Evolutionary conservation across 2,329 filamentous ascomycete species (phyloP), one percentile per base, ranked within the genome.

Genomic region (Phyllosticta ampelicida): DNA sequence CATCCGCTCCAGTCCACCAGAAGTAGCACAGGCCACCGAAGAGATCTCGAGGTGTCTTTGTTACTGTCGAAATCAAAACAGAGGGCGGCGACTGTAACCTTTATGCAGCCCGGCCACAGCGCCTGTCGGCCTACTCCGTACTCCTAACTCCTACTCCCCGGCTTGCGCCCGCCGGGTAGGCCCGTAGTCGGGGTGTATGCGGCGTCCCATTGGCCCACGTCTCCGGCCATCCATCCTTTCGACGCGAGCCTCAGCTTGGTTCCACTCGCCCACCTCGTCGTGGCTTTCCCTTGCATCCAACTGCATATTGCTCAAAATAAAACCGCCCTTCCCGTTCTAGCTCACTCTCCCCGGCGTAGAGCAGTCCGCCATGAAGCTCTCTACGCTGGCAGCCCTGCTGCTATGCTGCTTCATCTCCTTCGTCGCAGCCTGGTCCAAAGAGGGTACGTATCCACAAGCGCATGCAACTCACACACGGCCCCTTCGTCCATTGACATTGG

Each of bases 381-480:
- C 82, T 60, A 67, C 73, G 61, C 75, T 85, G 65, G 75, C 88
- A 65, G 80, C 86, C 56, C 67, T 92, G 64, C 79, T 88, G 72
- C 80, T 92, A 61, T 82, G 83, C 75, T 74, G 86, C 65, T 74
- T 90, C 63, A 81, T 81, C 61, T 79, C 84, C 48, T 73, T 91
- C 62, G 82, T 82, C 60, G 81, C 84, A 54, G 89, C 89, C 52
- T 96, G 90, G 89, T 84, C 83, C 59, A 94, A 94, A 74, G 89
- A 95, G 80, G 89, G 89, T 87, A 74, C 65, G 77, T 71, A 13
- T 19, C 20, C 6, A 48, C 50, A 11, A 54, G 26, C 53, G 50
- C 50, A 53, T 44, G 13, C 29, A 28, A 26, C 9, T 29, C 51
- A 9, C 26, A 13, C 30, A 36, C 21, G 23, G 21, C 57, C 44